A percentile compares a stretch with the other conserved stretches of the same genome.
Conservation (phyloP, 441 rosid species). For the Raphanus hybrid region DNA sequence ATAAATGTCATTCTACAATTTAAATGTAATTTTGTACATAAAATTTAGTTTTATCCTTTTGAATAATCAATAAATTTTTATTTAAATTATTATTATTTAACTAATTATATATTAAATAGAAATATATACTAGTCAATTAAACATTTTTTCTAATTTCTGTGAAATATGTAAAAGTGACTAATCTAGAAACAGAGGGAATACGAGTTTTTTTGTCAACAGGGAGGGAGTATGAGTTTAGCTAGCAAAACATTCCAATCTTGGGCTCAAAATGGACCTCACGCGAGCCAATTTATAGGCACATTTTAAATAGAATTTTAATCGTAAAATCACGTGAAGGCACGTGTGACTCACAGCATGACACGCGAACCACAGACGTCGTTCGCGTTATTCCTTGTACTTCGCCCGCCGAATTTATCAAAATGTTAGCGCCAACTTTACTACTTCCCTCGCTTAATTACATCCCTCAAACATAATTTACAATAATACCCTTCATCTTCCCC, state of each 20-base stretch:
- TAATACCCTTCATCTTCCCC: slow-evolving; percentile 38
- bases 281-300: too few species aligned
- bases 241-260: not conserved
- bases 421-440: slow-evolving; percentile 21
- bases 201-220: too few species aligned
- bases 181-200: too few species aligned
- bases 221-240: not conserved
- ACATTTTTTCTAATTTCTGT: too few species aligned
- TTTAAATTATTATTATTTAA: too few species aligned
- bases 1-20: too few species aligned
- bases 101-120: too few species aligned
- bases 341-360: slow-evolving; percentile 1
- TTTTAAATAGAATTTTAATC: not conserved
- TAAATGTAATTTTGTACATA: too few species aligned
- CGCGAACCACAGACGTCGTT: slow-evolving; percentile 11
- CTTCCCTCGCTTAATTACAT: slow-evolving; percentile 27
- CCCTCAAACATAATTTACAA: not conserved
- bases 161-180: too few species aligned
- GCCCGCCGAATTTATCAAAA: slow-evolving; percentile 8
- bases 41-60: too few species aligned
- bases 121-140: too few species aligned
- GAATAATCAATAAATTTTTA: too few species aligned
- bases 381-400: not conserved
- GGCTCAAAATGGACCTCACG: slow-evolving; percentile 9
- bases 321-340: slow-evolving; percentile 4